Conservation (phyloP, 257 asterid genomes). For the Nicotiana tabacum region DNA sequence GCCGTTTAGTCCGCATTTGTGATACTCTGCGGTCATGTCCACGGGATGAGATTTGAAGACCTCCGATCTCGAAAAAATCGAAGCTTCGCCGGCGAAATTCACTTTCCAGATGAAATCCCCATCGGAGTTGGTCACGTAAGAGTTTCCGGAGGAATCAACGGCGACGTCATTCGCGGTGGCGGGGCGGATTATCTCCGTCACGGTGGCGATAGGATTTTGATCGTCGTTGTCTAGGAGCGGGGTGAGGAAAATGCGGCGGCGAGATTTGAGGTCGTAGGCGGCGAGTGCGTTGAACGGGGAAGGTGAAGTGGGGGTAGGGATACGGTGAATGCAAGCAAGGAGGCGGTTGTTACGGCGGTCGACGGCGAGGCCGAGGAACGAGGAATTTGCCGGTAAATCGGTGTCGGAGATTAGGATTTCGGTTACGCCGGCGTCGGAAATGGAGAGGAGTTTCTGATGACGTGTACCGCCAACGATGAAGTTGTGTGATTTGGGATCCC, state of each 20-base stretch:
- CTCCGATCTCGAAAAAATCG: constrained; percentile 45
- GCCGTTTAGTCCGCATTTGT: constrained; percentile 58
- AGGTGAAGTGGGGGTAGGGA: constrained; percentile 11
- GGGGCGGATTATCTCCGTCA: constrained; percentile 15
- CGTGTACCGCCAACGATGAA: constrained; percentile 66
- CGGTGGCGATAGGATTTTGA: constrained; percentile 16
- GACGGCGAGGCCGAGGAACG: constrained; percentile 50
- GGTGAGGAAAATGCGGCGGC: constrained; percentile 41
- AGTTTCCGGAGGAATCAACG: constrained; percentile 59
- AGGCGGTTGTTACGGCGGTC: constrained; percentile 63
- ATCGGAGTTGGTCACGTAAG: constrained; percentile 65
- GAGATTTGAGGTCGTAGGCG: constrained; percentile 49
- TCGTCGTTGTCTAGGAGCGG: constrained; percentile 26
- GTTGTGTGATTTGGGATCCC: constrained; percentile 73
- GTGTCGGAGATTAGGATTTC: constrained; percentile 47
- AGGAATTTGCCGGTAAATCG: constrained; percentile 44
- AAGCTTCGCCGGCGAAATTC: constrained; percentile 43
- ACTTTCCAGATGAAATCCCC: constrained; percentile 62
- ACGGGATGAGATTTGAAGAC: constrained; percentile 37
- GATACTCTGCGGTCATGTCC: constrained; percentile 19
- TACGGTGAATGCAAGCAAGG: constrained; percentile 57
- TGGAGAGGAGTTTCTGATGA: constrained; percentile 44
- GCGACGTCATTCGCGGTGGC: constrained; percentile 53
- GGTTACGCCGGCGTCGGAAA: constrained; percentile 65
- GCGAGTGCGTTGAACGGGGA: constrained; percentile 58